Evolutionary conservation across 768 basidiomycete species (phyloP).

Genomic region (Pisolithus orientalis): DNA sequence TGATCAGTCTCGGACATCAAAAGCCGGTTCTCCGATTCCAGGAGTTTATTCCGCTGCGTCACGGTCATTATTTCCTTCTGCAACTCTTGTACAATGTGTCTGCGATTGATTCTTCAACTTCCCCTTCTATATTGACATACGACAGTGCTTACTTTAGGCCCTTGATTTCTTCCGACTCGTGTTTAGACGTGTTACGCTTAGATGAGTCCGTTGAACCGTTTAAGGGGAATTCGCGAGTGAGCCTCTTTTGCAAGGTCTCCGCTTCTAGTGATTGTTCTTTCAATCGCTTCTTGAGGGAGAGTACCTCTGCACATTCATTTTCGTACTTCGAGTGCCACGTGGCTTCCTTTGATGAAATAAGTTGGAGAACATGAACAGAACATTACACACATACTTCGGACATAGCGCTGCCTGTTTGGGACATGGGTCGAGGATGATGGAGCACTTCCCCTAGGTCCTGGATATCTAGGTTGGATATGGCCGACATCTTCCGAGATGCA

Average conservation of each 20-base stretch:
- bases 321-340: conserved; percentile 25
- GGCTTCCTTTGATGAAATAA: conserved; percentile 14
- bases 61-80: conserved; percentile 70
- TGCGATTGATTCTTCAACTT: conserved; percentile 20
- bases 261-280: conserved; percentile 43
- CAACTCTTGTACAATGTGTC: conserved; percentile 84
- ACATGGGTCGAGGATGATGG: conserved; percentile 30
- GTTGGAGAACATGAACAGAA: neutral
- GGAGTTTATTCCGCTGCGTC: conserved; percentile 58
- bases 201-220: conserved; percentile 30
- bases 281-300: conserved; percentile 26
- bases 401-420: conserved; percentile 11
- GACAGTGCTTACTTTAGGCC: conserved; percentile 62
- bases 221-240: conserved; percentile 51
- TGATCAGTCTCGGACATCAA: conserved; percentile 53
- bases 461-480: conserved; percentile 49
- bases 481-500: conserved; percentile 40
- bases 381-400: conserved; percentile 6
- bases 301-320: conserved; percentile 25
- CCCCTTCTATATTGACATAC: neutral
- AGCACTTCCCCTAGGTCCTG: conserved; percentile 44
- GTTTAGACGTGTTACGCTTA: conserved; percentile 35
- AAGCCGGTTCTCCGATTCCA: conserved; percentile 72
- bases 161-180: conserved; percentile 62
- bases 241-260: conserved; percentile 51